phyloP scores from a whole-genome alignment of 2,329 filamentous ascomycete genomes.

The Microascus cirrosus region DNA sequence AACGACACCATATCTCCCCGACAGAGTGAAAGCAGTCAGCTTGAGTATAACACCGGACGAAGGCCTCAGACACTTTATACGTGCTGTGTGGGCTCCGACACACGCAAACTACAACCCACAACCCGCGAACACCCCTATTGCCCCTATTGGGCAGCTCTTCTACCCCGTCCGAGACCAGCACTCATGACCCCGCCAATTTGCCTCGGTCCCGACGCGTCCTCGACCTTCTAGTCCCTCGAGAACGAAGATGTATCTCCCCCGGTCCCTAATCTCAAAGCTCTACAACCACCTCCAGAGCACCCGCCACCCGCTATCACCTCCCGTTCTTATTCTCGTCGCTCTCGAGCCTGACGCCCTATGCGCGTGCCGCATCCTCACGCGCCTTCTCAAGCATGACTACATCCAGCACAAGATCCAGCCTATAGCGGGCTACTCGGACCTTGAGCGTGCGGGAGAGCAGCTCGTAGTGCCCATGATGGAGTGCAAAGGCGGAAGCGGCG shows the following conservation, averaged over 20 bases:
- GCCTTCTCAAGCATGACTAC: conserved; percentile 92
- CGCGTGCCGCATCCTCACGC: conserved; percentile 86
- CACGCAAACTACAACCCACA: not conserved
- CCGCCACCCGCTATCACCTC: conserved; percentile 81
- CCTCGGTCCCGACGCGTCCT: conserved; percentile 16
- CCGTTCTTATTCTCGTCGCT: conserved; percentile 82
- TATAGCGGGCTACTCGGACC: conserved; percentile 82
- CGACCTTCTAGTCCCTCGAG: conserved; percentile 7
- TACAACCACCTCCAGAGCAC: conserved; percentile 82
- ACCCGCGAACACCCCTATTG: not conserved
- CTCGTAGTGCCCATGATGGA: conserved; percentile 80
- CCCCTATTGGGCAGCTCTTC: not conserved
- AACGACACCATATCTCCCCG: not conserved
- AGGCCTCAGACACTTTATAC: not conserved
- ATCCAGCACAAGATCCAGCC: conserved; percentile 97
- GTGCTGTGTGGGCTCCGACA: not conserved
- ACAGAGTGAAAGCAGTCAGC: not conserved
- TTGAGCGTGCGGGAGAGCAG: conserved; percentile 67
- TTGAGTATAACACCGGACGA: not conserved
- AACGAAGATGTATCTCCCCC: conserved; percentile 79
- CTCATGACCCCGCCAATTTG: conserved; percentile 3
- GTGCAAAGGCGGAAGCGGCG: conserved; percentile 71
- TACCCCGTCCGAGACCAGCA: not conserved
- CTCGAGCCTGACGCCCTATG: conserved; percentile 94
- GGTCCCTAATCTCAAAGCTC: conserved; percentile 76